A percentile compares a stretch with the other conserved stretches of the same genome.
These are phyloP conservation scores for Pyrenochaeta sp. DNA, from an alignment of 2,329 filamentous ascomycete genomes.

Conservation along the genomic window DNA sequence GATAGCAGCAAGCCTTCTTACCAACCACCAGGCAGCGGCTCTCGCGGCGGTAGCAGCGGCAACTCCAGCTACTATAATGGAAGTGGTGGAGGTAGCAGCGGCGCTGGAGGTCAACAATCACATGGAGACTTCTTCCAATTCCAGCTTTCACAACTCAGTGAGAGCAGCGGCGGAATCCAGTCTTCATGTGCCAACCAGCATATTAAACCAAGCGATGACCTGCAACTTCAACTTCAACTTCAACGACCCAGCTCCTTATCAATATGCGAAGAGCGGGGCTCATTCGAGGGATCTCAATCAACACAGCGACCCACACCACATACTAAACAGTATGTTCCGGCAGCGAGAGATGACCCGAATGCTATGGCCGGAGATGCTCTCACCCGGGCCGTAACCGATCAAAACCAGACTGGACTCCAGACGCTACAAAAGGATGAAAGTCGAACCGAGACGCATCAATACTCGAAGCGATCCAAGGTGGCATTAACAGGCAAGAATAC, in stretches of 20 bases:
- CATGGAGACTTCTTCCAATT: constrained; percentile 41
- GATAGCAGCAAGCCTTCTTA: constrained; percentile 28
- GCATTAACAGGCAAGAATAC: background rate
- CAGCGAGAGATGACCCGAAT: constrained; percentile 31
- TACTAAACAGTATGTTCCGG: constrained; percentile 17
- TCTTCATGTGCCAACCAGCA: constrained; percentile 9
- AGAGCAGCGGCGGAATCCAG: constrained; percentile 11
- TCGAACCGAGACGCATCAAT: constrained; percentile 1
- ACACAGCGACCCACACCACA: constrained; percentile 9
- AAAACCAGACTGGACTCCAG: background rate
- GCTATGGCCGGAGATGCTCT: constrained; percentile 45
- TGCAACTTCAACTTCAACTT: background rate
- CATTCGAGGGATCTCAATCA: constrained; percentile 5
- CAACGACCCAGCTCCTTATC: constrained; percentile 7
- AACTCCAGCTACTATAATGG: constrained; percentile 28
- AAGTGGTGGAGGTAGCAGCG: constrained; percentile 18
- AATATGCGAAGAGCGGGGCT: constrained; percentile 15
- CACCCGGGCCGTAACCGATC: constrained; percentile 26
- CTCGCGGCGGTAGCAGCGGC: constrained; percentile 22
- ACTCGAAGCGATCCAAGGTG: background rate
- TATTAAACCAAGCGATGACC: constrained; percentile 4
- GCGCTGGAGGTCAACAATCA: constrained; percentile 17
- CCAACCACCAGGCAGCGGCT: constrained; percentile 27
- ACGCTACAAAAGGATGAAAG: background rate
- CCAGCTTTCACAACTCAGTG: constrained; percentile 35